Conservation (phyloP, 2,329 filamentous ascomycete species). For the Incumbomyces lentus region DNA sequence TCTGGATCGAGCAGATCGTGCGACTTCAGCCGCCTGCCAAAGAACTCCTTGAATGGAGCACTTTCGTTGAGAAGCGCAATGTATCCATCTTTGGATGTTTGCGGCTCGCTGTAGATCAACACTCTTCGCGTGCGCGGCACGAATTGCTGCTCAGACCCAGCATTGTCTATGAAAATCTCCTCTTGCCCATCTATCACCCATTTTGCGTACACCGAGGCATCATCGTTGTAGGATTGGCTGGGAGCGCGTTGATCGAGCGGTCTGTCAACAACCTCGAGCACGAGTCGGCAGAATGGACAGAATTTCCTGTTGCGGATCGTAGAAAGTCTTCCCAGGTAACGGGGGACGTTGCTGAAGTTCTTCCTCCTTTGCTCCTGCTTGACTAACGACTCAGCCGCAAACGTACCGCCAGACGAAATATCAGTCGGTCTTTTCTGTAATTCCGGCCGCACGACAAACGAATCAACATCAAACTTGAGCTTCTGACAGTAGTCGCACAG, state of each 20-base stretch:
- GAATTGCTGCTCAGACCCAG: slow-evolving; percentile 12
- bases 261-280: slow-evolving; percentile 19
- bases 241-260: slow-evolving; percentile 19
- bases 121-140: slow-evolving; percentile 16
- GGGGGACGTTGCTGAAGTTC: slow-evolving; percentile 11
- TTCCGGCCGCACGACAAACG: slow-evolving; percentile 14
- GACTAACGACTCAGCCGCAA: not conserved
- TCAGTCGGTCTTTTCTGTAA: slow-evolving; percentile 4
- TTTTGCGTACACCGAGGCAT: slow-evolving; percentile 17
- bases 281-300: slow-evolving; percentile 20
- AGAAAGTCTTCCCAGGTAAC: slow-evolving; percentile 17
- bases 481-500: slow-evolving; percentile 18
- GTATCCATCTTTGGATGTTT: slow-evolving; percentile 22
- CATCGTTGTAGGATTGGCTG: slow-evolving; percentile 12
- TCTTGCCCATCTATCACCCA: slow-evolving; percentile 22
- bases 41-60: slow-evolving; percentile 17
- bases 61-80: slow-evolving; percentile 21
- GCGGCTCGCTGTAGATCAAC: slow-evolving; percentile 21
- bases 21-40: slow-evolving; percentile 17
- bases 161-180: slow-evolving; percentile 7
- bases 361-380: slow-evolving; percentile 3
- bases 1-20: slow-evolving; percentile 18
- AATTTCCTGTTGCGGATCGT: slow-evolving; percentile 15
- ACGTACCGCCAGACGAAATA: not conserved
- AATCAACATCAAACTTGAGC: slow-evolving; percentile 17